These are phyloP conservation scores for Biscogniauxia mediterranea DNA, from an alignment of 2,329 filamentous ascomycete species.

Conservation along the genomic window DNA sequence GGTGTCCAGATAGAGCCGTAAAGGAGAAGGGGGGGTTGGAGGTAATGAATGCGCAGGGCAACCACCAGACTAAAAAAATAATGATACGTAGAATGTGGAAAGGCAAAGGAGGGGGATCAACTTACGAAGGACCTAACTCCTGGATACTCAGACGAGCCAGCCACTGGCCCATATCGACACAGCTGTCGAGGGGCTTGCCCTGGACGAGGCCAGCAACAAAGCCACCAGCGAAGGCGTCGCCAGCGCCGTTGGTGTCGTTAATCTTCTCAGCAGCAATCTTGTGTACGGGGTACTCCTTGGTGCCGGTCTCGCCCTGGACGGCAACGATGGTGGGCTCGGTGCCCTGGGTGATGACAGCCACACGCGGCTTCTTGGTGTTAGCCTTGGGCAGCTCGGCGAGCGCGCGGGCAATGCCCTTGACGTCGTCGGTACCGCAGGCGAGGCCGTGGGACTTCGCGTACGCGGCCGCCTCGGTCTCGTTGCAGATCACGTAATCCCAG, in stretches of 20 bases:
- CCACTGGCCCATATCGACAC: constrained; percentile 94
- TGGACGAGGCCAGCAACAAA: constrained; percentile 87
- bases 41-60: background rate
- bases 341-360: constrained; percentile 92
- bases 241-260: constrained; percentile 94
- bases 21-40: background rate
- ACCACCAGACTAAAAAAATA: background rate
- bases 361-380: constrained; percentile 78
- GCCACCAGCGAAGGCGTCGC: constrained; percentile 94
- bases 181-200: constrained; percentile 74
- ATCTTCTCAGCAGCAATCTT: constrained; percentile 75
- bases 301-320: constrained; percentile 64
- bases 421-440: constrained; percentile 45
- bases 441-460: constrained; percentile 70
- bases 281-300: constrained; percentile 79
- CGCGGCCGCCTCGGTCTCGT: constrained; percentile 89
- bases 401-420: constrained; percentile 80
- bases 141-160: constrained; percentile 90
- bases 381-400: constrained; percentile 89
- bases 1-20: background rate
- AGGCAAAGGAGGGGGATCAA: constrained; percentile 31
- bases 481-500: constrained; percentile 95
- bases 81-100: background rate
- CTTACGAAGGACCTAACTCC: constrained; percentile 93
- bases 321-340: constrained; percentile 88